Base-by-base conservation (phyloP, 2,329 filamentous ascomycete genomes). In the Nemania sp. region DNA sequence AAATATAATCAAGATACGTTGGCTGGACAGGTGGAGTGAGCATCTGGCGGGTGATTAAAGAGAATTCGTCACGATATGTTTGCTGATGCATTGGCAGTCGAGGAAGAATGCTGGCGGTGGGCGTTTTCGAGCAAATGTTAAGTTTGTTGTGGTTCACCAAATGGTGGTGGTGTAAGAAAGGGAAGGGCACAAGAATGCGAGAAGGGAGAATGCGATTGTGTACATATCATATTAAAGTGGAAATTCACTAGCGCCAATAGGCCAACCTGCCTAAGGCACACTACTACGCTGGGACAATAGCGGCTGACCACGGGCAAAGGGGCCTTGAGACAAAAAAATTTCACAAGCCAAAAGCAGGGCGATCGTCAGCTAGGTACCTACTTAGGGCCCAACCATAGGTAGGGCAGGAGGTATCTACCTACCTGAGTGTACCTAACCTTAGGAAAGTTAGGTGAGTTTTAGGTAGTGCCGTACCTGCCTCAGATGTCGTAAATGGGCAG, bases 1-100 rank as follows among this genome's bases (percentile, higher is more conserved):
- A 77, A 63, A 79, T 73, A 68, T 75, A 73, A 68, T 76, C 75
- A 69, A 75, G 74, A 63, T 77, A 73, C 59, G 74, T 72, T 68
- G 75, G 72, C 68, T 78, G 74, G 70, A 74, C 73, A 72, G 73
- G 77, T 63, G 75, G 73, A 67, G 75, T 68, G 71, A 77, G 79
- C 81, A 84, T 84, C 78, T 82, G 80, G 77, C 79, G 79, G 66
- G 78, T 77, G 65, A 76, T 77, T 63, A 76, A 72, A 63, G 70
- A 71, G 59, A 66, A 69, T 58, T 69, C 65, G 70, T 74, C 68
- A 64, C 65, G 68, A 60, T 72, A 69, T 66, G 72, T 73, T 75
- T 76, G 73, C 75, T 74, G 78, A 81, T 80, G 80, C 81, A 84
- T 84, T 83, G 70, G 77, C 70, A 65, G 56, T 48, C 48, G 52